phyloP scores from a whole-genome alignment of 768 basidiomycete genomes.

The Lactarius deliciosus region DNA sequence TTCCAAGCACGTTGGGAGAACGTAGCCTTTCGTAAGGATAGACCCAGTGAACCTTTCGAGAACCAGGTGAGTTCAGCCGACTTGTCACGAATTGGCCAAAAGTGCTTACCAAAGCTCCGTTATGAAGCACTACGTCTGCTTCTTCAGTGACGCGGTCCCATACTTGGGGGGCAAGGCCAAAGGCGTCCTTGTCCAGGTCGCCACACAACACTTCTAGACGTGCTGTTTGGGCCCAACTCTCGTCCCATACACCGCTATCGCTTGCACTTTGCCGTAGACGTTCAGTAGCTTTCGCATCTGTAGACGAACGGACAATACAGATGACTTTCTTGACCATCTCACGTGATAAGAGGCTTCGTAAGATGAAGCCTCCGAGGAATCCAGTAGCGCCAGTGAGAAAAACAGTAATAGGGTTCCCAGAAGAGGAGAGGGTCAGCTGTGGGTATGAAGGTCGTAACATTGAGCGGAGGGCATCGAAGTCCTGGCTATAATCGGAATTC shows the following conservation, averaged over 20 bases:
- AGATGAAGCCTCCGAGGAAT: constrained; percentile 91
- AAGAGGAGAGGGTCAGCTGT: constrained; percentile 57
- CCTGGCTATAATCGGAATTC: constrained; percentile 53
- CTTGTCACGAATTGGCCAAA: background rate
- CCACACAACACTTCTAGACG: constrained; percentile 80
- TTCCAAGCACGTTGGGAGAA: constrained; percentile 88
- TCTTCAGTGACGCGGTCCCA: constrained; percentile 73
- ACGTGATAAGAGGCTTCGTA: constrained; percentile 72
- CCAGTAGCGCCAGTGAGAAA: constrained; percentile 98
- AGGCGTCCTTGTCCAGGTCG: constrained; percentile 72
- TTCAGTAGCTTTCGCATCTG: constrained; percentile 56
- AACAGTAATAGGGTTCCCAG: constrained; percentile 58
- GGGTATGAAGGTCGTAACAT: constrained; percentile 62
- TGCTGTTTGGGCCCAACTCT: constrained; percentile 68
- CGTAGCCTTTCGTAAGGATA: constrained; percentile 96
- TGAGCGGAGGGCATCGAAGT: constrained; percentile 62
- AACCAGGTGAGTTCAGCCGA: constrained; percentile 1
- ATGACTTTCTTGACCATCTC: constrained; percentile 79
- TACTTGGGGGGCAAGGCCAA: constrained; percentile 62
- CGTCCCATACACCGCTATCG: constrained; percentile 87
- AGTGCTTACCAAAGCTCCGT: constrained; percentile 86
- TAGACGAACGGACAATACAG: constrained; percentile 83
- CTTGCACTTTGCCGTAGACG: constrained; percentile 70
- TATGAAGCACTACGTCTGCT: constrained; percentile 85
- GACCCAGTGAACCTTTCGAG: constrained; percentile 90